phyloP scores from a whole-genome alignment of 2,329 filamentous ascomycete genomes.

The Sclerotiophoma versabilis region DNA sequence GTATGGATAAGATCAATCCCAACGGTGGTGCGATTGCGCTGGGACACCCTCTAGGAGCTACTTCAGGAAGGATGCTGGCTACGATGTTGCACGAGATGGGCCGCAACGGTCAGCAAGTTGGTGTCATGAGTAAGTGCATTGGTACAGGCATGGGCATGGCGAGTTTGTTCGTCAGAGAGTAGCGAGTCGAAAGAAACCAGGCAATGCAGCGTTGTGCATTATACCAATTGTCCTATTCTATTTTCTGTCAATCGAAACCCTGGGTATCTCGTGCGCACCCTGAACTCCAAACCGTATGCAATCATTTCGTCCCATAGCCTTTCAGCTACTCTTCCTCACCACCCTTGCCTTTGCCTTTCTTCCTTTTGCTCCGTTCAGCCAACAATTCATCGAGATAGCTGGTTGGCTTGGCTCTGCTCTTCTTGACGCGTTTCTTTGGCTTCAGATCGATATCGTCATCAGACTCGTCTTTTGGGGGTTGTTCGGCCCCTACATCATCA shows the following conservation, averaged over 20 bases:
- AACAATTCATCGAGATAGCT: slow-evolving; percentile 65
- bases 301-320: not conserved
- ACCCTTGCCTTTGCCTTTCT: slow-evolving; percentile 46
- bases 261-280: slow-evolving; percentile 12
- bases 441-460: slow-evolving; percentile 18
- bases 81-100: slow-evolving; percentile 75
- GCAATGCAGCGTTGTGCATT: not conserved
- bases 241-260: not conserved
- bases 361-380: slow-evolving; percentile 58
- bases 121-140: slow-evolving; percentile 88
- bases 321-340: not conserved
- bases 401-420: slow-evolving; percentile 47
- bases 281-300: slow-evolving; percentile 9
- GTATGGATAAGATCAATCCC: slow-evolving; percentile 80
- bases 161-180: slow-evolving; percentile 58
- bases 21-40: slow-evolving; percentile 95
- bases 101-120: slow-evolving; percentile 73
- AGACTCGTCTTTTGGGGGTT: slow-evolving; percentile 1
- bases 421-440: slow-evolving; percentile 22
- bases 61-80: slow-evolving; percentile 79
- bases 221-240: not conserved
- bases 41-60: slow-evolving; percentile 89
- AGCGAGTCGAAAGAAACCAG: slow-evolving; percentile 26
- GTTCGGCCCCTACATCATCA: not conserved
- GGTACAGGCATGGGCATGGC: slow-evolving; percentile 63